Evolutionary conservation across 495 filamentous ascomycete species (phyloP).

Genomic region (Lophiotrema nucula): DNA sequence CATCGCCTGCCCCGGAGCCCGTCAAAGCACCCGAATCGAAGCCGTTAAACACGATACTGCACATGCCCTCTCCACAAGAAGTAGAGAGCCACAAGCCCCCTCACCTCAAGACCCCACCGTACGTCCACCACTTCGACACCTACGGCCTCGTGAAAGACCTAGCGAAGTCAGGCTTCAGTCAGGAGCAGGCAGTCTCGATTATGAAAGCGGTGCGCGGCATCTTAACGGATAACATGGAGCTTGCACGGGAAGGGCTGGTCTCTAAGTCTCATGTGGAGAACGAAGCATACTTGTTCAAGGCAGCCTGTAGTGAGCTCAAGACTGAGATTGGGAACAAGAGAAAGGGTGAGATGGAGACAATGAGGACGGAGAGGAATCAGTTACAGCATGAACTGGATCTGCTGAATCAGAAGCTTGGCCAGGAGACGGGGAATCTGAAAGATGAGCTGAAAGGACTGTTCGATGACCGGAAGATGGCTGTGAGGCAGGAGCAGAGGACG

Average conservation of each 20-base stretch:
- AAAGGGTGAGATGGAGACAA: constrained; percentile 62
- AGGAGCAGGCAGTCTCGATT: constrained; percentile 66
- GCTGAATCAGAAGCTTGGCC: constrained; percentile 73
- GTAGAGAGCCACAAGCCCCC: constrained; percentile 56
- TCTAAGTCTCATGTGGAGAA: constrained; percentile 80
- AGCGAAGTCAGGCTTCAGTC: constrained; percentile 63
- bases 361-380: constrained; percentile 75
- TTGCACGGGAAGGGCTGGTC: constrained; percentile 73
- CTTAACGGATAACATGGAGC: constrained; percentile 72
- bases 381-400: constrained; percentile 95
- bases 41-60: constrained; percentile 65
- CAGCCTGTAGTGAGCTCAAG: constrained; percentile 87
- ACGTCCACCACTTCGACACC: constrained; percentile 95
- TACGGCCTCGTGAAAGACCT: constrained; percentile 82
- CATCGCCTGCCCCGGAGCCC: constrained; percentile 31
- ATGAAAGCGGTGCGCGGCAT: constrained; percentile 86
- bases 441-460: constrained; percentile 95
- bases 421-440: constrained; percentile 74
- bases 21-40: constrained; percentile 37
- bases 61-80: constrained; percentile 54
- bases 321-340: constrained; percentile 66
- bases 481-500: constrained; percentile 75
- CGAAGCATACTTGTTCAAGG: constrained; percentile 89
- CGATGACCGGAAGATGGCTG: constrained; percentile 91
- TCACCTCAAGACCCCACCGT: constrained; percentile 68